Conservation (phyloP, 2,329 filamentous ascomycete genomes). For the Metarhizium anisopliae region DNA sequence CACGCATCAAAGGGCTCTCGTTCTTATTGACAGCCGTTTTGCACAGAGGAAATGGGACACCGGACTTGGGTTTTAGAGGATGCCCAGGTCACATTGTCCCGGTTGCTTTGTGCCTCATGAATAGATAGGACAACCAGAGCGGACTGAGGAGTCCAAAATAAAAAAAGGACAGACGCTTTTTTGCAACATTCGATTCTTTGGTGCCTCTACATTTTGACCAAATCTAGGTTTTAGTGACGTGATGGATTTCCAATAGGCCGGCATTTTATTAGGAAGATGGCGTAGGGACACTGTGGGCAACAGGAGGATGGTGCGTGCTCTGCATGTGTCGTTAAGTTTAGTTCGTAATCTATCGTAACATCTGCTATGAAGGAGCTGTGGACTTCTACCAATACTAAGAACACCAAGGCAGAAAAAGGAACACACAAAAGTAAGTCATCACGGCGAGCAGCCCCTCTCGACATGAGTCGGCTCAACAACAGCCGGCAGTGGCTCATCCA, state of each 20-base stretch:
- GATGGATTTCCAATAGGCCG: not conserved
- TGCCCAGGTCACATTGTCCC: not conserved
- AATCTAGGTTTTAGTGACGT: not conserved
- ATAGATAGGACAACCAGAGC: slow-evolving; percentile 23
- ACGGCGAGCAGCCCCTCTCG: not conserved
- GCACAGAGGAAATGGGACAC: slow-evolving; percentile 1
- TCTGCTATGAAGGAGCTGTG: too few species aligned
- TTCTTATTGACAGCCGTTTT: slow-evolving; percentile 15
- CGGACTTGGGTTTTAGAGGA: not conserved
- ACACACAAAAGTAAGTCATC: not conserved
- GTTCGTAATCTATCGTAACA: too few species aligned
- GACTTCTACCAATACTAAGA: too few species aligned
- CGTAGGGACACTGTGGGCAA: too few species aligned
- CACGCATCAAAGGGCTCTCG: slow-evolving; percentile 19
- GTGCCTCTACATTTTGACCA: not conserved
- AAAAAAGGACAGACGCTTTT: slow-evolving; percentile 21
- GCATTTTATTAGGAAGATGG: too few species aligned
- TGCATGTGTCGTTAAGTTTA: too few species aligned
- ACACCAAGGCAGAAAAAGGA: not conserved
- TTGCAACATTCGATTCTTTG: not conserved
- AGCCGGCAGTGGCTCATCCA: not conserved
- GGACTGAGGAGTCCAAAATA: slow-evolving; percentile 32
- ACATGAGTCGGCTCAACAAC: not conserved
- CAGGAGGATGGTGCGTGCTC: too few species aligned
- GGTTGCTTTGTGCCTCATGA: slow-evolving; percentile 11